phyloP scores from a whole-genome alignment of 2,329 filamentous ascomycete species.

The Scedosporium aurantiacum region DNA sequence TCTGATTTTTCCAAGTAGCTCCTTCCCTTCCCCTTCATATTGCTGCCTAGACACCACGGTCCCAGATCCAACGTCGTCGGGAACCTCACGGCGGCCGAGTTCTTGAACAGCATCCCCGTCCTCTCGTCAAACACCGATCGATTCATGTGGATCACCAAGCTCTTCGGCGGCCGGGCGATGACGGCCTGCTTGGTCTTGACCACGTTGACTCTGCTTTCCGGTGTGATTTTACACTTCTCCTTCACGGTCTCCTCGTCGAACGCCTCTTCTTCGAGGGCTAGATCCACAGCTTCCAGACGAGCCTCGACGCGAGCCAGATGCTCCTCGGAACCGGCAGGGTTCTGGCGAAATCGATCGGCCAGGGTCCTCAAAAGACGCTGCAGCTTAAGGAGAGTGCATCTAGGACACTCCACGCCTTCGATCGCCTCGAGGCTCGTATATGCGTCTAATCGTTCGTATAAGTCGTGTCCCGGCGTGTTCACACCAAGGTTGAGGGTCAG shows the following conservation, averaged over 20 bases:
- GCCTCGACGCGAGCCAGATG: slow-evolving; percentile 37
- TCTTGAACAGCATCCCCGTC: slow-evolving; percentile 73
- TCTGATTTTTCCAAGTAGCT: neutral
- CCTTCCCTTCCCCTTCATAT: neutral
- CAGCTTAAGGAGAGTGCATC: slow-evolving; percentile 67
- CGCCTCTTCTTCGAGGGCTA: slow-evolving; percentile 66
- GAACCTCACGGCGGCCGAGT: slow-evolving; percentile 68
- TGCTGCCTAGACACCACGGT: slow-evolving; percentile 71
- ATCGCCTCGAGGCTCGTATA: slow-evolving; percentile 80
- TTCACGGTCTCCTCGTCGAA: slow-evolving; percentile 60
- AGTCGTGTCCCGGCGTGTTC: slow-evolving; percentile 49
- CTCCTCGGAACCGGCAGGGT: slow-evolving; percentile 19
- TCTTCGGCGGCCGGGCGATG: slow-evolving; percentile 69
- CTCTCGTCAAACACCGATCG: slow-evolving; percentile 80
- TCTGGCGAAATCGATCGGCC: slow-evolving; percentile 8
- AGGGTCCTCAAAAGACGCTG: slow-evolving; percentile 37
- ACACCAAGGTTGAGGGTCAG: slow-evolving; percentile 72
- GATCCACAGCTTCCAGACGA: slow-evolving; percentile 54
- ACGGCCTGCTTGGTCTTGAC: slow-evolving; percentile 88
- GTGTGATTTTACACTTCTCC: slow-evolving; percentile 53
- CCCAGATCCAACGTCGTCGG: slow-evolving; percentile 64
- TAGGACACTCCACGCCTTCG: slow-evolving; percentile 79
- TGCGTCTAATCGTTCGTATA: slow-evolving; percentile 71
- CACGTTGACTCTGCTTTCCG: slow-evolving; percentile 58
- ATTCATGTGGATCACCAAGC: slow-evolving; percentile 79